Base-by-base conservation (phyloP, 176 grass and related monocot genomes). In the Typha latifolia region DNA sequence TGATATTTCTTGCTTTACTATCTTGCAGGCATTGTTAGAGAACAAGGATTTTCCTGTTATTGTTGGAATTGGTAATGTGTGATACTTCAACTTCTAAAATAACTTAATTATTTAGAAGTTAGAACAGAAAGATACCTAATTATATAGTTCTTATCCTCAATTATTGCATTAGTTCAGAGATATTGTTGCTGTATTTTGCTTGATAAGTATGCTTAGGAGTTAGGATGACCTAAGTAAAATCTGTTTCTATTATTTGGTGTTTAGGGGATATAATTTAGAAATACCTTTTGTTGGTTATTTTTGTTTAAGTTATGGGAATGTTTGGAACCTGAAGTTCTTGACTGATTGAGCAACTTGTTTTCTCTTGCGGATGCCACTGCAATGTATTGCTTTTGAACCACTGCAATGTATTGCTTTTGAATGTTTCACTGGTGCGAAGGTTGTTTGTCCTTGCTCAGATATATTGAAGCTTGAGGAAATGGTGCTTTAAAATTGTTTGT, bases 21-120 rank as follows among this genome's bases (percentile, higher is more conserved):
- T 76, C 29, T 72, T 74, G 68, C 81, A 97, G 93, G 88, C 93
- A 72, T 86, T 97, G 66, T 81, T 97, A 82, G 93, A 89, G 88
- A 97, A 86, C 80, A 97, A 92, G 84, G 93, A 88, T 18, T 97
- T 89, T 76, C 93, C 93, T 48, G 83, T 97, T 72, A 91, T 97
- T 82, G 93, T 97, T 76, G 88, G 93, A 69, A 97, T 97, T 78
- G 93, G 93, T 76, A 67, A 75, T 26, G 16, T 22, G 16, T 87
- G 87, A 84, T 73, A 3, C 32, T 26, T 77, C 61, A 59, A 49
- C 49, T 12, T 66, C 70, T 72, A 26, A 12, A 5, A 32, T 62
- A 69, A 59, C 20, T 59, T 4, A 9, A 19, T 59, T 59, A 59
- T 59, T 59, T 59, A 19, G 53, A 59, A 19, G 14, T 59, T 59